Conservation (phyloP, 2,329 filamentous ascomycete species). For the Plenodomus biglobosus region DNA sequence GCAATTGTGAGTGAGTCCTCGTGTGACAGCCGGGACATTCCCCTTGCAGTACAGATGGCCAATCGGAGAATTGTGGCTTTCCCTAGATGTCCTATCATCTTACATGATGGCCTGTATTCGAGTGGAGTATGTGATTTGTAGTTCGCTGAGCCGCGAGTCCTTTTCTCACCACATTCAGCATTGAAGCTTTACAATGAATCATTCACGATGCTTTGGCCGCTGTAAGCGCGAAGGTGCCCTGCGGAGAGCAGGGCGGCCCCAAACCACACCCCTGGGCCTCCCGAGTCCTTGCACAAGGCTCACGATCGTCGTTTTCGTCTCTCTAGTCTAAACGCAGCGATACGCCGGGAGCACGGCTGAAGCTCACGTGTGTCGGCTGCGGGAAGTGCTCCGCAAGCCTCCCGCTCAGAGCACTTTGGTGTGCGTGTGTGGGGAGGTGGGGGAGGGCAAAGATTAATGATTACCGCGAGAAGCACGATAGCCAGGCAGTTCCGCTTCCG, state of each 20-base stretch:
- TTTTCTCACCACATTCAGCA: slow-evolving; percentile 8
- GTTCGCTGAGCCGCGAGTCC: neutral
- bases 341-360: slow-evolving; percentile 9
- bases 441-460: slow-evolving; percentile 2
- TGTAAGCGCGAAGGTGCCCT: slow-evolving; percentile 27
- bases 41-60: slow-evolving; percentile 17
- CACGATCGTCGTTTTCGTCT: slow-evolving; percentile 22
- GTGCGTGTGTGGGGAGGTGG: no score
- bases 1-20: slow-evolving; percentile 4
- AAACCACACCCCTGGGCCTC: slow-evolving; percentile 36
- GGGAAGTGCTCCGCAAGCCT: neutral
- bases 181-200: neutral
- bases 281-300: slow-evolving; percentile 29
- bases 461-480: slow-evolving; percentile 41
- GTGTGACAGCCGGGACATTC: slow-evolving; percentile 8
- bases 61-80: slow-evolving; percentile 1
- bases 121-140: slow-evolving; percentile 1
- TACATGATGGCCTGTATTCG: slow-evolving; percentile 1
- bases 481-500: slow-evolving; percentile 18
- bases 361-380: slow-evolving; percentile 17
- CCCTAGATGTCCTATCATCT: slow-evolving; percentile 5
- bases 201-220: slow-evolving; percentile 17
- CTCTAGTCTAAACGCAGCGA: slow-evolving; percentile 6
- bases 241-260: slow-evolving; percentile 23
- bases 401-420: no score